Evolutionary conservation across 2,329 filamentous ascomycete genomes (phyloP).

Genomic region (Colletotrichum australisinense): DNA sequence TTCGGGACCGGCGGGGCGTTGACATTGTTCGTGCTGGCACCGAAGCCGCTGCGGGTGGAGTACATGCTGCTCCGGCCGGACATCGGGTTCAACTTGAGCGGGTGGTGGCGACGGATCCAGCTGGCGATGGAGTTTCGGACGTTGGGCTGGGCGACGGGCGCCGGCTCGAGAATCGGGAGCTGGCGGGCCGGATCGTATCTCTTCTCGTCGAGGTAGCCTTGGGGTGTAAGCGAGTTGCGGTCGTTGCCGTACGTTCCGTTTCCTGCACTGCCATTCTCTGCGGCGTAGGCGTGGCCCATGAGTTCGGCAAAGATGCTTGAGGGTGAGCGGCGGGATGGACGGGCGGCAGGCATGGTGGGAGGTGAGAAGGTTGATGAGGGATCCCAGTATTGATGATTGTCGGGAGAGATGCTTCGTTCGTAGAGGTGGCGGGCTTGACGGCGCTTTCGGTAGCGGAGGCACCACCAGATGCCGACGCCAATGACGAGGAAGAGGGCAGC

Average conservation of each 20-base stretch:
- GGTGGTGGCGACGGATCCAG: constrained; percentile 41
- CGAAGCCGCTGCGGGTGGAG: constrained; percentile 12
- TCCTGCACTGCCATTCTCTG: constrained; percentile 35
- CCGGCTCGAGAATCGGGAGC: constrained; percentile 33
- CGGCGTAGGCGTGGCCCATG: constrained; percentile 37
- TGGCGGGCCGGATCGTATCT: constrained; percentile 23
- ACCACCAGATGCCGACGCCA: constrained; percentile 33
- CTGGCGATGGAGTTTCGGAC: constrained; percentile 40
- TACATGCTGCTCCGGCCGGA: constrained; percentile 30
- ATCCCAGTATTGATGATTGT: constrained; percentile 14
- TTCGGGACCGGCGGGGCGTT: constrained; percentile 23
- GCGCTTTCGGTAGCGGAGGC: constrained; percentile 22
- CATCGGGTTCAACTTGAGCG: constrained; percentile 39
- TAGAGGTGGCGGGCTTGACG: constrained; percentile 8
- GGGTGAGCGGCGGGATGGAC: constrained; percentile 13
- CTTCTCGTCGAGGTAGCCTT: constrained; percentile 38
- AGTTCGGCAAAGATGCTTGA: constrained; percentile 39
- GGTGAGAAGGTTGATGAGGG: constrained; percentile 19
- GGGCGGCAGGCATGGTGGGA: neutral
- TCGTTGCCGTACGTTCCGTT: neutral
- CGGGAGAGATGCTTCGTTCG: neutral
- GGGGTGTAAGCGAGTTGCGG: constrained; percentile 20
- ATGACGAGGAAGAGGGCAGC: constrained; percentile 26
- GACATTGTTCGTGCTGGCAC: neutral
- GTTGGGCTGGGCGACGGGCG: constrained; percentile 33